Percentiles rank a stretch among this genome's conserved stretches.
These are phyloP conservation scores for Claviceps sp. DNA, from an alignment of 2,329 filamentous ascomycete genomes.

Conservation along the genomic window DNA sequence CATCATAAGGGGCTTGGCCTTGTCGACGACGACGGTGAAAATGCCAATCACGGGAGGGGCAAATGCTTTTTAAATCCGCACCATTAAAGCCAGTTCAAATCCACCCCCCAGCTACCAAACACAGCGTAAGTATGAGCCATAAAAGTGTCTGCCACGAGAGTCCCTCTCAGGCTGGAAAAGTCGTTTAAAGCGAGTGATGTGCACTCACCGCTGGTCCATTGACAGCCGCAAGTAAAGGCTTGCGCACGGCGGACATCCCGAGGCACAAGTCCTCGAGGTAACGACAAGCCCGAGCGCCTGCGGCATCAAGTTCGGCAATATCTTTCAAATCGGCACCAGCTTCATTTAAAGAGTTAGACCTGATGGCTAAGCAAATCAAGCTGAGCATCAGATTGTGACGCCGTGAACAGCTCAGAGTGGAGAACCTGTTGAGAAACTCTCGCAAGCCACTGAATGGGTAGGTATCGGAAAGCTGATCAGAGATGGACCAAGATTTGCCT, in stretches of 20 bases:
- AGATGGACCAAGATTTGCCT: constrained; percentile 1
- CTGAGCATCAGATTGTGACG: constrained; percentile 1
- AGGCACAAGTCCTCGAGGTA: constrained; percentile 28
- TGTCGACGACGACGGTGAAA: neutral
- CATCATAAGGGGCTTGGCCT: neutral
- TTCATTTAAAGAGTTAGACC: constrained; percentile 7
- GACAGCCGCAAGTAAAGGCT: constrained; percentile 36
- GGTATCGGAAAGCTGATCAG: neutral
- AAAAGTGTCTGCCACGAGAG: neutral
- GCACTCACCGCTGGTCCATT: constrained; percentile 34
- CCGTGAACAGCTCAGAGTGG: constrained; percentile 2
- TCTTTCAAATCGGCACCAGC: constrained; percentile 24
- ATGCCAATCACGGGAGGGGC: neutral
- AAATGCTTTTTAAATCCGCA: constrained; percentile 12
- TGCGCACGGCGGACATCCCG: constrained; percentile 21
- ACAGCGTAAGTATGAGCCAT: constrained; percentile 5
- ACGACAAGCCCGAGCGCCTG: constrained; percentile 18
- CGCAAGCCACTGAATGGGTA: neutral
- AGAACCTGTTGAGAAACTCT: neutral
- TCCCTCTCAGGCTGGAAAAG: neutral
- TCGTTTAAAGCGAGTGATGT: neutral
- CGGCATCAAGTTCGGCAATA: constrained; percentile 20
- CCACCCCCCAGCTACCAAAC: constrained; percentile 31
- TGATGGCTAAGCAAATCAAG: neutral
- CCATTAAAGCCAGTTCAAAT: constrained; percentile 34